phyloP scores from a whole-genome alignment of 2,329 filamentous ascomycete species.

The Stachybotrys chlorohalonatus region DNA sequence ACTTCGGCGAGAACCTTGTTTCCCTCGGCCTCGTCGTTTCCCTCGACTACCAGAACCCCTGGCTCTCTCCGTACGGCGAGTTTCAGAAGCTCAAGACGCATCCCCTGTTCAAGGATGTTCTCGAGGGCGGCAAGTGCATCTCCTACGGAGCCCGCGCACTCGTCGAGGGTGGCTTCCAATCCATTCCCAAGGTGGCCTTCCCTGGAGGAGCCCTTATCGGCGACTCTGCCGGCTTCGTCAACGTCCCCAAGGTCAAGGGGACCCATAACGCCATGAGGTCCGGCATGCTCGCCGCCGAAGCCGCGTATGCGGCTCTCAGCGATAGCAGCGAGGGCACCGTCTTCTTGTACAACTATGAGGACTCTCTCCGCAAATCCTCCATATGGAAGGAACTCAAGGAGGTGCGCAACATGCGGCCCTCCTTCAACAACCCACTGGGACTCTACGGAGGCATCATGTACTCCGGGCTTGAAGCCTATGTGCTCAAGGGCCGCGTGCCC shows the following conservation, averaged over 20 bases:
- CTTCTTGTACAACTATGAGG: conserved; percentile 93
- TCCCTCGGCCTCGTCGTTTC: conserved; percentile 86
- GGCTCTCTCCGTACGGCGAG: conserved; percentile 89
- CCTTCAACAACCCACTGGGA: conserved; percentile 81
- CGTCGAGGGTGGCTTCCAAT: conserved; percentile 93
- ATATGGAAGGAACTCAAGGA: conserved; percentile 94
- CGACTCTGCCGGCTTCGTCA: conserved; percentile 92
- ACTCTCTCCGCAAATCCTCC: conserved; percentile 70
- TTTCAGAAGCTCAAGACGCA: conserved; percentile 99
- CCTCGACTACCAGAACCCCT: conserved; percentile 93
- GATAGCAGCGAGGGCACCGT: conserved; percentile 55
- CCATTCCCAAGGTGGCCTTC: conserved; percentile 93
- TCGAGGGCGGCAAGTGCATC: conserved; percentile 97
- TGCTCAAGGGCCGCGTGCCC: conserved; percentile 76
- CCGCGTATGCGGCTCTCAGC: conserved; percentile 68
- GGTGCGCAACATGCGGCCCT: conserved; percentile 95
- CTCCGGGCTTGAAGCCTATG: conserved; percentile 82
- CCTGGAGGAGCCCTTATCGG: conserved; percentile 92
- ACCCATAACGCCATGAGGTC: conserved; percentile 97
- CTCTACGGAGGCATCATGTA: conserved; percentile 86
- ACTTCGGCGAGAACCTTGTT: conserved; percentile 96
- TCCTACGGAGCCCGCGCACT: conserved; percentile 90
- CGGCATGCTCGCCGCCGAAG: conserved; percentile 91
- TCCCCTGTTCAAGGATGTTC: conserved; percentile 73
- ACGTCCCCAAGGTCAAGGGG: conserved; percentile 97